phyloP scores from a whole-genome alignment of 306 rosid species.

The Dryas alaskensis region DNA sequence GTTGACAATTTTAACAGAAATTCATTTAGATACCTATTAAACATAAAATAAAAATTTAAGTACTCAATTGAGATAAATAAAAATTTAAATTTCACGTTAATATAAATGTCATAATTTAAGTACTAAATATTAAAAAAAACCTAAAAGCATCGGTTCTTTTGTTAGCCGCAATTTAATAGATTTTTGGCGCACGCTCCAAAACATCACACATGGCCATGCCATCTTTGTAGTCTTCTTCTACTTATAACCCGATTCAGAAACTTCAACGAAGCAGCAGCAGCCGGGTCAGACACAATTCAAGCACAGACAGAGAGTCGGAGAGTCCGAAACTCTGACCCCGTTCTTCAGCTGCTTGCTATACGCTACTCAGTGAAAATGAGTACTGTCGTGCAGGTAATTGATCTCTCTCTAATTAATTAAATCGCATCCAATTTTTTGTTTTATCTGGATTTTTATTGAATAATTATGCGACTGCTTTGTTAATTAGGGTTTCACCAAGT shows the following conservation, averaged over 20 bases:
- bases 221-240: background rate
- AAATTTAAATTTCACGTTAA: too few species aligned
- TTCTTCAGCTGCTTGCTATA: constrained; percentile 6
- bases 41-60: too few species aligned
- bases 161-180: background rate
- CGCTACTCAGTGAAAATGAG: constrained; percentile 39
- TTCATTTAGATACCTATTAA: too few species aligned
- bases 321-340: constrained; percentile 20
- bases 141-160: background rate
- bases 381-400: constrained; percentile 67
- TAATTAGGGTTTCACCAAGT: constrained; percentile 82
- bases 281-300: background rate
- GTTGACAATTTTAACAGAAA: too few species aligned
- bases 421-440: background rate
- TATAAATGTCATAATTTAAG: too few species aligned
- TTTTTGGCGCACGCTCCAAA: background rate
- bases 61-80: too few species aligned
- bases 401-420: background rate
- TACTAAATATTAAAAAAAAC: too few species aligned
- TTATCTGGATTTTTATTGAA: background rate
- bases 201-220: background rate
- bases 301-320: constrained; percentile 5
- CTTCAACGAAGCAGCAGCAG: background rate
- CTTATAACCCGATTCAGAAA: background rate
- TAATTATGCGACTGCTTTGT: background rate